Evolutionary conservation across 1,139 yeast genomes (phyloP).

Genomic region (Yamadazyma siamensis): DNA sequence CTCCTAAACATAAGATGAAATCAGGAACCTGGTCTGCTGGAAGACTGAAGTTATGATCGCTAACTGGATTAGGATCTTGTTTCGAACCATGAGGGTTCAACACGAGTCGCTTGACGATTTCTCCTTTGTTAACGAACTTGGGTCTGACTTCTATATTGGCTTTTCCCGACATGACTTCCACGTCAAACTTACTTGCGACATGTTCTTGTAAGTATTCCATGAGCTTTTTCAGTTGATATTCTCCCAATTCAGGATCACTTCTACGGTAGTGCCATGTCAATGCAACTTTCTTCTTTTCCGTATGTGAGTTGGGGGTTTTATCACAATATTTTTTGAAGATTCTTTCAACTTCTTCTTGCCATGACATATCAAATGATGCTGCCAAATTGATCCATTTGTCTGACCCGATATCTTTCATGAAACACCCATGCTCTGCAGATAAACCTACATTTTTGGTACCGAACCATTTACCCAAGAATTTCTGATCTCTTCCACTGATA

Average conservation of each 20-base stretch:
- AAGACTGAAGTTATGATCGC: conserved; percentile 24
- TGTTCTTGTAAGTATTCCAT: conserved; percentile 59
- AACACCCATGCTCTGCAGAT: conserved; percentile 97
- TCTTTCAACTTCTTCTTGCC: conserved; percentile 81
- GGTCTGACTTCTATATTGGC: conserved; percentile 98
- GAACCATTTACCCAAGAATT: conserved; percentile 84
- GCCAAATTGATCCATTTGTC: conserved; percentile 81
- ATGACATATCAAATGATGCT: conserved; percentile 81
- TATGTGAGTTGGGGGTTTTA: conserved; percentile 84
- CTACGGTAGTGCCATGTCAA: conserved; percentile 97
- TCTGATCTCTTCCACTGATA: conserved; percentile 93
- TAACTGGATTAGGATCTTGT: conserved; percentile 32
- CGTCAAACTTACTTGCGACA: conserved; percentile 67
- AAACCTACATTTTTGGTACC: conserved; percentile 73
- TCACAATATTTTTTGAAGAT: conserved; percentile 75
- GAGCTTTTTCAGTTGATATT: conserved; percentile 76
- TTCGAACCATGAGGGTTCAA: conserved; percentile 55
- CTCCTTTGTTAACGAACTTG: conserved; percentile 91
- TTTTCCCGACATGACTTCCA: conserved; percentile 91
- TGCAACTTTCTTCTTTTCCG: conserved; percentile 90
- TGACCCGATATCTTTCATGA: conserved; percentile 67
- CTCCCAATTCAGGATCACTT: conserved; percentile 90
- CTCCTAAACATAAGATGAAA: conserved; percentile 87
- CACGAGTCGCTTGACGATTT: conserved; percentile 80
- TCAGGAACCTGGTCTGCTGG: conserved; percentile 60